Evolutionary conservation across 805 yeast genomes (phyloP).

Genomic region (Sporopachydermia lactativora): DNA sequence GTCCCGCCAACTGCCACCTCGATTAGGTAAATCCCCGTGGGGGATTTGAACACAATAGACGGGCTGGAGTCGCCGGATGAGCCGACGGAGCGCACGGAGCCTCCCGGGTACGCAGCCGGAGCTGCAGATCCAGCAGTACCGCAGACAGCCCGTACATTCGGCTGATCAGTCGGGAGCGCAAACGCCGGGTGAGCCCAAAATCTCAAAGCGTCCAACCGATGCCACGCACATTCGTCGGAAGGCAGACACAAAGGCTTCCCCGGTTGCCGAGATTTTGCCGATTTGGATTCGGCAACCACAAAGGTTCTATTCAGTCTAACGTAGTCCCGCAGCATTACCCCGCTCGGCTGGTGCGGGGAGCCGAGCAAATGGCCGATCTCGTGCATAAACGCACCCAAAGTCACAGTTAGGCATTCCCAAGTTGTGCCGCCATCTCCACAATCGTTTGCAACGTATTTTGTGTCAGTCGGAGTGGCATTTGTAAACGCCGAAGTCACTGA

Average conservation of each 20-base stretch:
- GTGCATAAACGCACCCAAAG: constrained; percentile 90
- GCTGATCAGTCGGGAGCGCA: constrained; percentile 47
- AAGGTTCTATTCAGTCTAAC: constrained; percentile 70
- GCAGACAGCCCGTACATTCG: constrained; percentile 28
- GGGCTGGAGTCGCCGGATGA: constrained; percentile 30
- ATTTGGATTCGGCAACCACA: constrained; percentile 49
- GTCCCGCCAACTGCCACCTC: constrained; percentile 50
- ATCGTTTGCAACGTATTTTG: constrained; percentile 79
- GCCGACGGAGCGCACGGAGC: constrained; percentile 30
- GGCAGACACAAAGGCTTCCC: constrained; percentile 22
- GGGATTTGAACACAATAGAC: constrained; percentile 32
- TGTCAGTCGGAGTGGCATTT: constrained; percentile 54
- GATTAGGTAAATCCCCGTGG: constrained; percentile 58
- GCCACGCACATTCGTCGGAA: constrained; percentile 74
- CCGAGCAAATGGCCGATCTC: constrained; percentile 89
- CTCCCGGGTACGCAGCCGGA: constrained; percentile 9
- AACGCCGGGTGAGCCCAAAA: constrained; percentile 76
- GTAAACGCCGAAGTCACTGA: constrained; percentile 47
- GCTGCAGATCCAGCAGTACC: background rate
- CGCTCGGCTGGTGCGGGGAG: constrained; percentile 82
- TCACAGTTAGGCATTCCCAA: constrained; percentile 82
- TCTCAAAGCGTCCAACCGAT: constrained; percentile 63
- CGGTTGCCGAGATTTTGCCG: constrained; percentile 34
- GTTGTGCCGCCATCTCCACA: constrained; percentile 68
- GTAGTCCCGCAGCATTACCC: constrained; percentile 86